Percentiles rank a stretch among this genome's conserved stretches.
Conservation (phyloP, 164 flowering plant species). For the Hamamelis virginiana region DNA sequence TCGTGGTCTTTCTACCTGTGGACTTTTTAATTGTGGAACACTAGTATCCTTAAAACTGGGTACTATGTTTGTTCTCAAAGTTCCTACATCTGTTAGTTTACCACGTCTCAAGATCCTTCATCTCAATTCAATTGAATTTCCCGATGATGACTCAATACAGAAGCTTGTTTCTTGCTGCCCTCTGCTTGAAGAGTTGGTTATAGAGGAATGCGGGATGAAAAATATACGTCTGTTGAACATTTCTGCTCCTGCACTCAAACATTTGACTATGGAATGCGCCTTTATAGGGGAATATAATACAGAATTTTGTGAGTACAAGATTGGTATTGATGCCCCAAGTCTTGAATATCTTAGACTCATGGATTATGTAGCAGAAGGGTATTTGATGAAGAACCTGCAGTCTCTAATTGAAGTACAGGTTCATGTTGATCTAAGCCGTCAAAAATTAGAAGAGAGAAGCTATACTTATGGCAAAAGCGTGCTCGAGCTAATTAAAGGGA, state of each 20-base stretch:
- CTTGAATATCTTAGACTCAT: background rate
- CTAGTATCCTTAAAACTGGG: background rate
- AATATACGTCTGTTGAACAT: background rate
- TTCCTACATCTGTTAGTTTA: background rate
- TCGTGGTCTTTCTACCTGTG: background rate
- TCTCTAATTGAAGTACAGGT: background rate
- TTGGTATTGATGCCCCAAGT: background rate
- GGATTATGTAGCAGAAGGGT: background rate
- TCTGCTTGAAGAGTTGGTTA: background rate
- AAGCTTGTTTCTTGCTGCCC: background rate
- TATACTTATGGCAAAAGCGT: background rate
- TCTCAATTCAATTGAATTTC: background rate
- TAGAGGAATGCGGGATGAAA: background rate
- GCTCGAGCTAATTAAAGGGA: background rate
- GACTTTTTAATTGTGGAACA: background rate
- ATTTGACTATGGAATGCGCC: background rate
- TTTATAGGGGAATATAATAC: background rate
- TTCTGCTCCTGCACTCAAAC: slow-evolving; percentile 1
- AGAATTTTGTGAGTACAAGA: background rate
- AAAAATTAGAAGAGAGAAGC: background rate
- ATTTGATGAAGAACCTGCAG: background rate
- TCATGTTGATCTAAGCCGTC: background rate
- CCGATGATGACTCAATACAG: background rate
- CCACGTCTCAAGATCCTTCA: background rate
- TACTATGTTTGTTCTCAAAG: background rate